Base-by-base conservation (phyloP, 2,329 filamentous ascomycete genomes). In the Fusarium vanettenii region DNA sequence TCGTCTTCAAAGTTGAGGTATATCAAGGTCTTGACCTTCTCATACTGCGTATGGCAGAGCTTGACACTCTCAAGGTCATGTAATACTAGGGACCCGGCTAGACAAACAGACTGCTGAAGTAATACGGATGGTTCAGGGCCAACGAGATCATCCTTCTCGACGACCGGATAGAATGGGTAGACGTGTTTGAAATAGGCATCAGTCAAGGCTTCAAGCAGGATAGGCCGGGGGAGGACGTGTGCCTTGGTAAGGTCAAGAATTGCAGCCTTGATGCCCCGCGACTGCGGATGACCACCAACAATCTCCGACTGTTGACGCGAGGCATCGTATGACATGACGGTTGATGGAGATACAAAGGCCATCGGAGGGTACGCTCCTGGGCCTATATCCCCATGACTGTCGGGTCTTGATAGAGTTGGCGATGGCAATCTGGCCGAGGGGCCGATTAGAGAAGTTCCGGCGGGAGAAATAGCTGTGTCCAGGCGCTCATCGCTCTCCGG, bases 1-100 rank as follows among this genome's bases (percentile, higher is more conserved):
- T 65, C 45, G 2, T 20, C 18, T 20, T 69, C 55, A 56, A 41
- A 45, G 35, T 65, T 56, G 33, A 69, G 43, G 33, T 39, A 48
- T 18, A 69, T 20, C 10, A 64, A 20, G 4, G 57, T 35, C 45
- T 69, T 65, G 55, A 65, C 48, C 20, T 65, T 65, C 20, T 69
- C 66, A 9, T 65, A 69, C 27, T 60, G 56, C 6, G 55, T 31
- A 10, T 35, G 50, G 13, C 60, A 62, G 16, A 68, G 41, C 31
- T 43, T 20, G 3, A 68, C 20, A 14, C 22, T 43, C 20, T 37
- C 52, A 16, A 41, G 41, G 8, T 56, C 61, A 37, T 68, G 61
- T 20, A 52, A 55, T 33, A 39, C 60, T 25, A 65, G 10, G 13
- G 60, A 59, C 11, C 60, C 66, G n/a, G 55, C 60, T 5, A 68